Conservation (phyloP, 306 rosid genomes). For the Pterocarpus macrocarpus region DNA sequence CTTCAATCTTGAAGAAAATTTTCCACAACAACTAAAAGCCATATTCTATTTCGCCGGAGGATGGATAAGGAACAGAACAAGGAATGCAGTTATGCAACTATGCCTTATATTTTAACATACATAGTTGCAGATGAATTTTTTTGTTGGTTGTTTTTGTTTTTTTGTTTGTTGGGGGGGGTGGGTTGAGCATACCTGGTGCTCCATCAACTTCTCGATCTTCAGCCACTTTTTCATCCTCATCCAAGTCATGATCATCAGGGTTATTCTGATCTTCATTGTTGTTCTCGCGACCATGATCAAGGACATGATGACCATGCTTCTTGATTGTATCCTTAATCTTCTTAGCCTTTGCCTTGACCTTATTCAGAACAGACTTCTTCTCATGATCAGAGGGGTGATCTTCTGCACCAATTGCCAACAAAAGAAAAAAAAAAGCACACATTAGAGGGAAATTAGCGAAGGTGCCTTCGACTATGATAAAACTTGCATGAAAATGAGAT, state of each 20-base stretch:
- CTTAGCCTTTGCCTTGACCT: conserved; percentile 78
- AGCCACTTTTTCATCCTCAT: conserved; percentile 44
- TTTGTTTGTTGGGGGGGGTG: too few species aligned
- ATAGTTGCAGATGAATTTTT: background rate
- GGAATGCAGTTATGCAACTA: background rate
- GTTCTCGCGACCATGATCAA: conserved; percentile 46
- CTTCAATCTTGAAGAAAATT: too few species aligned
- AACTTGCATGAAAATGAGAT: background rate
- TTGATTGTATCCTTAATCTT: conserved; percentile 65
- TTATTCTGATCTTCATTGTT: conserved; percentile 42
- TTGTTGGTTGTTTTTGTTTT: too few species aligned
- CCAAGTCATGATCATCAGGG: conserved; percentile 58
- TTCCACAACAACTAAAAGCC: too few species aligned
- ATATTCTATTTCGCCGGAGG: too few species aligned
- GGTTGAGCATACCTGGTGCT: conserved; percentile 57
- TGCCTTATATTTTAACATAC: background rate
- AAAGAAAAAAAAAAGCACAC: background rate
- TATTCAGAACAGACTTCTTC: conserved; percentile 68
- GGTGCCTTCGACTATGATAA: background rate
- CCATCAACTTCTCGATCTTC: conserved; percentile 52
- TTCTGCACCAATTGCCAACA: conserved; percentile 45
- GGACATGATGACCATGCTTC: conserved; percentile 54
- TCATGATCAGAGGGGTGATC: conserved; percentile 55
- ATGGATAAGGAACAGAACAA: too few species aligned
- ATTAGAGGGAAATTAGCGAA: background rate